A percentile compares a stretch with the other conserved stretches of the same genome.
These are phyloP conservation scores for Flaveria ramosissima DNA, from an alignment of 129 eudicot species.

Conservation along the genomic window DNA sequence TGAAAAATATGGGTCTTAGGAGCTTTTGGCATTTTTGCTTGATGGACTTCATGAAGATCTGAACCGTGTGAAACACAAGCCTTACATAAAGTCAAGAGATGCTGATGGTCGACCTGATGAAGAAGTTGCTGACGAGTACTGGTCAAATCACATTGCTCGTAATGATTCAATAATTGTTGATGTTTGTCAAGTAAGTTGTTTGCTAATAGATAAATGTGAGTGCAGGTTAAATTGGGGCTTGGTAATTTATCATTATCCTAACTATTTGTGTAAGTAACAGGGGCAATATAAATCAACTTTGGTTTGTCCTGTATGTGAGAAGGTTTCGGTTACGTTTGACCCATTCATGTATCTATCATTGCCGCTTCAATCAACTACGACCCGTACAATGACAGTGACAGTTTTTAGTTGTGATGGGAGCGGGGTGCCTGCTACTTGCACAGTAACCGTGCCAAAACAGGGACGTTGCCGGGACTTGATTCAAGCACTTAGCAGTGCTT, in stretches of 20 bases:
- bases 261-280: slow-evolving; percentile 42
- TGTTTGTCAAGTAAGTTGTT: slow-evolving; percentile 86
- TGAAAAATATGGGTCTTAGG: slow-evolving; percentile 45
- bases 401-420: slow-evolving; percentile 90
- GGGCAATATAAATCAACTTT: slow-evolving; percentile 97
- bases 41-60: slow-evolving; percentile 99
- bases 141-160: slow-evolving; percentile 98
- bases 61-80: slow-evolving; percentile 96
- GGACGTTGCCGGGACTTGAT: slow-evolving; percentile 89
- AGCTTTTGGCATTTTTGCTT: slow-evolving; percentile 92
- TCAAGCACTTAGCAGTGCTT: slow-evolving; percentile 75
- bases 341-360: slow-evolving; percentile 99
- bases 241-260: neutral
- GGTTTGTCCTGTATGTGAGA: slow-evolving; percentile 87
- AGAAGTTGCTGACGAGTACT: slow-evolving; percentile 98
- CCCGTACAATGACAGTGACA: slow-evolving; percentile 82
- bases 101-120: slow-evolving; percentile 99
- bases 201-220: slow-evolving; percentile 13
- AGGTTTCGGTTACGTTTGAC: slow-evolving; percentile 89
- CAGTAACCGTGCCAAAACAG: slow-evolving; percentile 84
- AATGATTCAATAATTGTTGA: slow-evolving; percentile 98
- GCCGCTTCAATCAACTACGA: slow-evolving; percentile 88
- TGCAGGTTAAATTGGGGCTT: slow-evolving; percentile 8
- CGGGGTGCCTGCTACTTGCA: slow-evolving; percentile 71
- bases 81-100: slow-evolving; percentile 85